These are phyloP conservation scores for Arbutus unedo DNA, from an alignment of 148 eudicot genomes.

Conservation along the genomic window DNA sequence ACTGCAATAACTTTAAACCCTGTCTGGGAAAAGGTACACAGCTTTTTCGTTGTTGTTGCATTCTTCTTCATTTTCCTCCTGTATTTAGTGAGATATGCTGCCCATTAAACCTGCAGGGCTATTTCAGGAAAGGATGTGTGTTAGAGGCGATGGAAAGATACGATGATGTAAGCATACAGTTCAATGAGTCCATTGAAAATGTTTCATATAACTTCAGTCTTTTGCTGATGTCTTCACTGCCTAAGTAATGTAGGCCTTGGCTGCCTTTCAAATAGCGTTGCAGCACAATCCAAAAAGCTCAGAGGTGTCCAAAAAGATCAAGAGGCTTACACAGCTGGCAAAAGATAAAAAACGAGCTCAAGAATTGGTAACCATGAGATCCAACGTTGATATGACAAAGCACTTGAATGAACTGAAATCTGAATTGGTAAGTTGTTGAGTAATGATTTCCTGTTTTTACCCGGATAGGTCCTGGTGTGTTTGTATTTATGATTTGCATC, in stretches of 20 bases:
- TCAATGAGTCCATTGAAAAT: not conserved
- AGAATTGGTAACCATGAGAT: constrained; percentile 75
- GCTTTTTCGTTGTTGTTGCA: not conserved
- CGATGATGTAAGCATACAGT: constrained; percentile 54
- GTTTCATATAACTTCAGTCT: not conserved
- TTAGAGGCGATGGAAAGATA: constrained; percentile 91
- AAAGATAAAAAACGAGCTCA: constrained; percentile 70
- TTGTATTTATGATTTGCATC: not conserved
- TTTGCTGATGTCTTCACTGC: not conserved
- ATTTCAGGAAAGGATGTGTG: constrained; percentile 94
- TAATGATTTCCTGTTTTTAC: not conserved
- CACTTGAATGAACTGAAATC: constrained; percentile 62
- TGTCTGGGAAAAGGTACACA: constrained; percentile 87
- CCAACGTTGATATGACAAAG: constrained; percentile 76
- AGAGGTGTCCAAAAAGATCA: constrained; percentile 86
- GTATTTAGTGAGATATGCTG: constrained; percentile 5
- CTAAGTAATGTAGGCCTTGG: constrained; percentile 59
- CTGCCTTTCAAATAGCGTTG: constrained; percentile 69
- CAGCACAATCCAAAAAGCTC: constrained; percentile 79
- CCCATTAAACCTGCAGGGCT: constrained; percentile 55
- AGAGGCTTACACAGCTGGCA: constrained; percentile 70
- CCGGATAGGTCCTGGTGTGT: not conserved
- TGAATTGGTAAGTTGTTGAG: constrained; percentile 62
- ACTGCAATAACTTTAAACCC: constrained; percentile 76
- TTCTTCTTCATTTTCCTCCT: not conserved